Evolutionary conservation across 768 basidiomycete species (phyloP), one percentile per base, ranked within the genome.

Genomic region (Fibroporia radiculosa): DNA sequence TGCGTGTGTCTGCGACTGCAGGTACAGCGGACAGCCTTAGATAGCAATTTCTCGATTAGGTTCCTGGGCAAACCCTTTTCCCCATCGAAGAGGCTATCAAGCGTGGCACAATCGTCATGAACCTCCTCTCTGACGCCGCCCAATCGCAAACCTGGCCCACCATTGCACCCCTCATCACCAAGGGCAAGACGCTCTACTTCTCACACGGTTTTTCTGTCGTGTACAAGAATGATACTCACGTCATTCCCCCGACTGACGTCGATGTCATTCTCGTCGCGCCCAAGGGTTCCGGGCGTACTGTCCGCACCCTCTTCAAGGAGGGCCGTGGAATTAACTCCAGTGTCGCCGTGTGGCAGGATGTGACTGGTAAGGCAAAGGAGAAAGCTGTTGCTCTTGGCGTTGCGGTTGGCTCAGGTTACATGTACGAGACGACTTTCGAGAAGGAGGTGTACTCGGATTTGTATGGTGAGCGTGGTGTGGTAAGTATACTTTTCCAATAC

Each of bases 151-250:
- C 93, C 24, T 99, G 96, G 96, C 73, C 84, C 29, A 70, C 75
- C 42, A 55, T 99, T 57, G 84, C 80, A 34, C 95, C 96, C 44
- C 81, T 97, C 60, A 93, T 98, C 74, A 98, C 93, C 67, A 91
- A 93, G 79, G 96, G 90, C 72, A 98, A 99, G 78, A 99, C 96
- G n/a, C 85, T 99, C 52, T 99, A 99, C 83, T 99, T 99, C 76
- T 92, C 95, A 5, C 96, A 99, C 66, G 96, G 96, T 60, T 99
- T 99, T 84, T 98, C 95, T 53, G 79, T 98, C 53, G 92, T 99
- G 44, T 99, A 84, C 82, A 91, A 93, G 76, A 80, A 99, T 5
- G 91, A 96, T 67, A 99, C 96, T 54, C 76, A 93, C 45, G 92
- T 99, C 55, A 58, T 93, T 45, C 88, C 92, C 50, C 96, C 96